Evolutionary conservation across 495 filamentous ascomycete genomes (phyloP).

Genomic region (Monascus purpureus): DNA sequence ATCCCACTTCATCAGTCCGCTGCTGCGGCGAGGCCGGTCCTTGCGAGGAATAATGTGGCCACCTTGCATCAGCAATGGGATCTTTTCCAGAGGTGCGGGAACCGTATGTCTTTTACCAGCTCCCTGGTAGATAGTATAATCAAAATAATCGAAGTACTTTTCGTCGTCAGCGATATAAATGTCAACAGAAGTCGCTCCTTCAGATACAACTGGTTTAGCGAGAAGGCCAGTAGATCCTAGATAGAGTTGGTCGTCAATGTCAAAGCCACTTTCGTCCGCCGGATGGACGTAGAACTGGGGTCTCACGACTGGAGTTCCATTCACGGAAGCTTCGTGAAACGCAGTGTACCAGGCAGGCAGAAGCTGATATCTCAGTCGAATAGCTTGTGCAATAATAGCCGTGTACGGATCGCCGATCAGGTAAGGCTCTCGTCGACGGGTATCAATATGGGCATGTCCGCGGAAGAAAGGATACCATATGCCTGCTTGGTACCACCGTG

Average conservation of each 20-base stretch:
- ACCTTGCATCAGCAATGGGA: slow-evolving; percentile 80
- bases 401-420: slow-evolving; percentile 73
- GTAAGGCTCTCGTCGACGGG: slow-evolving; percentile 87
- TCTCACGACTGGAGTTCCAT: slow-evolving; percentile 75
- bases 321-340: slow-evolving; percentile 74
- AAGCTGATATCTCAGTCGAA: slow-evolving; percentile 78
- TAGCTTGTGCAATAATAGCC: slow-evolving; percentile 70
- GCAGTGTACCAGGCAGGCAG: slow-evolving; percentile 94
- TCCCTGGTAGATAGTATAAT: slow-evolving; percentile 59
- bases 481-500: slow-evolving; percentile 92
- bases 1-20: slow-evolving; percentile 81
- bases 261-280: slow-evolving; percentile 70
- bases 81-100: slow-evolving; percentile 64
- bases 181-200: slow-evolving; percentile 56
- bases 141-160: slow-evolving; percentile 90
- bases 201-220: slow-evolving; percentile 69
- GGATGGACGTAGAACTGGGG: slow-evolving; percentile 90
- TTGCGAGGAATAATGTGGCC: slow-evolving; percentile 85
- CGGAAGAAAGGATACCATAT: slow-evolving; percentile 99
- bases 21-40: slow-evolving; percentile 72
- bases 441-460: slow-evolving; percentile 93
- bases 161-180: slow-evolving; percentile 80
- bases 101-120: slow-evolving; percentile 52
- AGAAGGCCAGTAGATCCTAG: slow-evolving; percentile 75
- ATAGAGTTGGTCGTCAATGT: slow-evolving; percentile 87